These are phyloP conservation scores for Omphalotus olearius DNA, from an alignment of 1,284 basidiomycete species.

Conservation along the genomic window DNA sequence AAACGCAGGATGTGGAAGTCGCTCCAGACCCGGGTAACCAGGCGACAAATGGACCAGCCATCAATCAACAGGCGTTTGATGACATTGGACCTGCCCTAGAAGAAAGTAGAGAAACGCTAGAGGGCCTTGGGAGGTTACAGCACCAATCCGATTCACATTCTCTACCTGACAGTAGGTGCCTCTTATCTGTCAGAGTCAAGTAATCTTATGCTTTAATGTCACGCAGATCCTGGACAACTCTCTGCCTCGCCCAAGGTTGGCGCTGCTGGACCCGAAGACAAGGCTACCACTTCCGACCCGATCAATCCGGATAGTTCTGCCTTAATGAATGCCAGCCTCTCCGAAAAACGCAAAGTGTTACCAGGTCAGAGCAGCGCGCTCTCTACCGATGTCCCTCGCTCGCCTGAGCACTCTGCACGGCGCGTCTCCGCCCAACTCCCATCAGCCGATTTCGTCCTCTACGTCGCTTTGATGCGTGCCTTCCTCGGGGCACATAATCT, in stretches of 20 bases:
- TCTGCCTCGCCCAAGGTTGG: not conserved
- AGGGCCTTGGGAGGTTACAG: too few species aligned
- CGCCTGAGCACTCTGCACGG: not conserved
- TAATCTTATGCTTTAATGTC: too few species aligned
- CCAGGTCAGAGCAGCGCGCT: not conserved
- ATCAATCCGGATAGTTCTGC: too few species aligned
- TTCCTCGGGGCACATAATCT: conserved; percentile 16
- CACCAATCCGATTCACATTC: too few species aligned
- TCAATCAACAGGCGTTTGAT: too few species aligned
- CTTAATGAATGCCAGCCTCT: too few species aligned
- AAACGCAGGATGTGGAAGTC: too few species aligned
- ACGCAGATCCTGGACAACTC: too few species aligned
- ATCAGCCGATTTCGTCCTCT: conserved; percentile 27
- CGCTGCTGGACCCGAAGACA: not conserved
- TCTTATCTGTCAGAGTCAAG: too few species aligned
- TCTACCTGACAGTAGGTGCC: too few species aligned
- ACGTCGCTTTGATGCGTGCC: conserved; percentile 28
- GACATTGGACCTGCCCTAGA: too few species aligned
- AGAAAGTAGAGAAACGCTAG: too few species aligned
- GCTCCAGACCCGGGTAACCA: not conserved
- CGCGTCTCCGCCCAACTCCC: conserved; percentile 18
- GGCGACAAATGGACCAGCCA: not conserved
- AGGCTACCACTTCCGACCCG: not conserved
- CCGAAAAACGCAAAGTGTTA: not conserved
- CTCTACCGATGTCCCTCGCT: not conserved